phyloP scores from a whole-genome alignment of 2,329 filamentous ascomycete genomes.

The Cercospora citrullina region DNA sequence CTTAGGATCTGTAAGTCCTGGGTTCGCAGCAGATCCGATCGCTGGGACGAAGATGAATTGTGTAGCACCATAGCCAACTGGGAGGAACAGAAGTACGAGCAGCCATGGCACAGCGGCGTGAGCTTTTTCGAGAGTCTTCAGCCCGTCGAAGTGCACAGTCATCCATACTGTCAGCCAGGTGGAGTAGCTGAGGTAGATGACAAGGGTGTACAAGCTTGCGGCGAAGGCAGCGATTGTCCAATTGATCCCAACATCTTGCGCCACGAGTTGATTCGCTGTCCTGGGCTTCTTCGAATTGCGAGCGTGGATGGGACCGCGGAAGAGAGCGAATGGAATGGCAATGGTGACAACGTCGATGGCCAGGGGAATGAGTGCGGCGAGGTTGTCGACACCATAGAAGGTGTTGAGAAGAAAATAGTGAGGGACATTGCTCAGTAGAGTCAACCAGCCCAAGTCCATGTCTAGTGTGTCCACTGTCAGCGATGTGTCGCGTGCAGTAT shows the following conservation, averaged over 20 bases:
- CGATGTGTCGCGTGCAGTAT: neutral
- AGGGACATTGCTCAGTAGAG: constrained; percentile 71
- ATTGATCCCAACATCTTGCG: constrained; percentile 63
- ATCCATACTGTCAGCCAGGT: constrained; percentile 71
- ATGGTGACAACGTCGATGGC: constrained; percentile 68
- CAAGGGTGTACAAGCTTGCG: constrained; percentile 71
- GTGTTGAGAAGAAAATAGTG: constrained; percentile 71
- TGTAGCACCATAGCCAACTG: constrained; percentile 69
- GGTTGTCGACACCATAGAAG: constrained; percentile 71
- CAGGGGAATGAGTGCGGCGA: constrained; percentile 62
- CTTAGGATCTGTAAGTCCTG: constrained; percentile 29
- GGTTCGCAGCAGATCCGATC: constrained; percentile 46
- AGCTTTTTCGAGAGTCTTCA: constrained; percentile 68
- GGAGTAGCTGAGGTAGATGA: constrained; percentile 67
- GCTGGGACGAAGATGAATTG: constrained; percentile 76
- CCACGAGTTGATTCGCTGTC: constrained; percentile 47
- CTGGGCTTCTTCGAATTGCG: constrained; percentile 56
- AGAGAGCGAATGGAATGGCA: constrained; percentile 71
- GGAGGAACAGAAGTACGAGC: constrained; percentile 58
- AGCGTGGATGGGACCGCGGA: constrained; percentile 66
- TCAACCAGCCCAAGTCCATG: constrained; percentile 48
- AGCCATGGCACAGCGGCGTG: constrained; percentile 59
- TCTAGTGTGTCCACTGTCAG: constrained; percentile 34
- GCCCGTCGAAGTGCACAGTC: constrained; percentile 71
- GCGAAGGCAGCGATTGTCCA: constrained; percentile 67